Base-by-base conservation (phyloP, 768 basidiomycete species). In the Russula sp. region DNA sequence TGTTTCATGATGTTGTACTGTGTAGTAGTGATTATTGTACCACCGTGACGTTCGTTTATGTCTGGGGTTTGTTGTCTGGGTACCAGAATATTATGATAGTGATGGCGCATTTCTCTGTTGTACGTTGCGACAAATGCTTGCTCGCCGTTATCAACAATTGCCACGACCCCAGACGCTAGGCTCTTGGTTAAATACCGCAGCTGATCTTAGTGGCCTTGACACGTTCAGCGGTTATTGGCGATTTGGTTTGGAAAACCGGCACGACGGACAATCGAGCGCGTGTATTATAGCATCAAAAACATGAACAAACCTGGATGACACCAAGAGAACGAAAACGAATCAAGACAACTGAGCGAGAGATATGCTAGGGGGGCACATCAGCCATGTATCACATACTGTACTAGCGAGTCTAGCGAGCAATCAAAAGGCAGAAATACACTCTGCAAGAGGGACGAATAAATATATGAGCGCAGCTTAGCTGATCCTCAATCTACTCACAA, bases 401-500 rank as follows among this genome's bases (percentile, higher is more conserved):
- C 39, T 25, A 22, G n/a, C 34, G 41, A 38, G 41, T 22, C 39
- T 25, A 22, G n/a, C 34, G 41, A 45, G 41, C 34, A 14, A 45
- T 36, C 22, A 14, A 16, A 9, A 5, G 16, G 36, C 4, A 18
- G 5, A n/a, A 8, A 18, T 38, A 56, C 16, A 50, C 32, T 5
- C 25, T 49, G 13, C 25, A 43, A 39, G 10, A 18, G 49, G 20
- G 38, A 29, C 22, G n/a, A 49, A 38, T 34, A 29, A 29, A 46
- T 3, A 63, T 78, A 68, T 6, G 83, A 83, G 68, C 88, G 86
- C 20, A 86, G 75, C 62, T 79, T 81, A 66, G 87, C 82, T 1
- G 87, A 65, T 25, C 25, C 18, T 36, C 11, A 10, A 4, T 25
- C 11, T 29, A 35, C 50, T 42, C 22, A 45, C 58, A 43, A 47